Conservation (phyloP, 805 yeast species). For the Suhomyces faveliae region DNA sequence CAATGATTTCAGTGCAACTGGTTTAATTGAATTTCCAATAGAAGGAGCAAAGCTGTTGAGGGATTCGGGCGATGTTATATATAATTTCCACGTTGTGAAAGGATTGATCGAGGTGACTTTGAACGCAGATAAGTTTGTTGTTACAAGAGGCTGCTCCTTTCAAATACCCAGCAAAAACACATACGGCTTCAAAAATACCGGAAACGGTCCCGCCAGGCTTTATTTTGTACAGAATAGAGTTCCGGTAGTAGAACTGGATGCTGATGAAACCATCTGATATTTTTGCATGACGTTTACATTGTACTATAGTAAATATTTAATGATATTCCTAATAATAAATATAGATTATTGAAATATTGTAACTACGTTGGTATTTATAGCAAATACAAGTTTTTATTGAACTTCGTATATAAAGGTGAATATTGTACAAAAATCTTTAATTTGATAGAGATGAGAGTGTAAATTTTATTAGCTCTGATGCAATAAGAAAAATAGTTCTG, state of each 20-base stretch:
- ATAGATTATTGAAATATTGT: not conserved
- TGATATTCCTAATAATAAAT: not conserved
- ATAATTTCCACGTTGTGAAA: conserved; percentile 69
- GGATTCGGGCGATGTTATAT: conserved; percentile 63
- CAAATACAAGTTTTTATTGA: not conserved
- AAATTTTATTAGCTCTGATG: conserved; percentile 1
- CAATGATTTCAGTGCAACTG: conserved; percentile 67
- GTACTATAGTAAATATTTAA: not conserved
- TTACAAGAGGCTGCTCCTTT: conserved; percentile 71
- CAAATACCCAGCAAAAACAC: conserved; percentile 77
- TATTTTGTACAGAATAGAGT: conserved; percentile 73
- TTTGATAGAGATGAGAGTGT: not conserved
- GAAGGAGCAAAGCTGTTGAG: conserved; percentile 60
- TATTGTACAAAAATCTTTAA: conserved; percentile 3
- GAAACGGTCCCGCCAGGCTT: conserved; percentile 55
- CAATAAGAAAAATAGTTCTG: not conserved
- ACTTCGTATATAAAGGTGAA: conserved; percentile 1
- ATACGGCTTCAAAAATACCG: conserved; percentile 66
- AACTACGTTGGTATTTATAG: not conserved
- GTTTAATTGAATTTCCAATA: conserved; percentile 63
- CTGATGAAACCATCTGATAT: not conserved
- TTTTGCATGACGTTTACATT: not conserved
- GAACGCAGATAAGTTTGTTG: conserved; percentile 56
- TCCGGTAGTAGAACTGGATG: conserved; percentile 11
- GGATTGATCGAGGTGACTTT: conserved; percentile 72